Evolutionary conservation across 768 basidiomycete genomes (phyloP), one percentile per base, ranked within the genome.

Genomic region (Pisolithus tinctorius): DNA sequence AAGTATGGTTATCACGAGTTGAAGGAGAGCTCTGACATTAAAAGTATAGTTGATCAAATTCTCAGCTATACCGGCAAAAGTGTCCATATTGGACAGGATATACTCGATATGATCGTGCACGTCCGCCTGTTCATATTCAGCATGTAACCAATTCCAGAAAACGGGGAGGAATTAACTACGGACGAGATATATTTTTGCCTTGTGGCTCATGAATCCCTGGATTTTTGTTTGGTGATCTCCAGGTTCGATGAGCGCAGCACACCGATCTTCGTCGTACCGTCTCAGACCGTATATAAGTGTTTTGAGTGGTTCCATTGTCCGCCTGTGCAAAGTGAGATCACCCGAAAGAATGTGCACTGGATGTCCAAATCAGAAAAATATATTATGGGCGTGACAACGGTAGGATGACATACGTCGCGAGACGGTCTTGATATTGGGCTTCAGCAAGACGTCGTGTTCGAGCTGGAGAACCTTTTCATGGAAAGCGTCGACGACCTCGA

Each of bases 91-190:
- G 1, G 74, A 72, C 26, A 89, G 61, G 34, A 84, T 80, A 52
- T 83, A 83, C 49, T 88, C 86, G 72, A 84, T 82, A 56, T 89
- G 87, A 60, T 89, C 88, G 53, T 78, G 74, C 1, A 87, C 83
- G 60, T 88, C 86, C 9, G 84, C 84, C 81, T 84, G 50, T 7
- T 11, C 6, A 29, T 45, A 16, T 48, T 7, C 42, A 16, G 36
- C 34, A 52, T 31, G 55, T 26, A 23, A 20, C 20, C 20, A 20
- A 13, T 42, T 16, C 54, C 43, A 17, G 14, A 39, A 6, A 14
- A 20, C 11, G 9, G 10, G 14, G 8, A 31, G 7, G 34, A 26
- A 20, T 25, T 43, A 43, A 30, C 40, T 26, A 65, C 74, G 14
- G 36, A 83, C 83, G 48, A 84, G 69, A 61, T 86, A 85, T 9